Evolutionary conservation across 495 filamentous ascomycete species (phyloP).

Genomic region (Acidomyces sp.): DNA sequence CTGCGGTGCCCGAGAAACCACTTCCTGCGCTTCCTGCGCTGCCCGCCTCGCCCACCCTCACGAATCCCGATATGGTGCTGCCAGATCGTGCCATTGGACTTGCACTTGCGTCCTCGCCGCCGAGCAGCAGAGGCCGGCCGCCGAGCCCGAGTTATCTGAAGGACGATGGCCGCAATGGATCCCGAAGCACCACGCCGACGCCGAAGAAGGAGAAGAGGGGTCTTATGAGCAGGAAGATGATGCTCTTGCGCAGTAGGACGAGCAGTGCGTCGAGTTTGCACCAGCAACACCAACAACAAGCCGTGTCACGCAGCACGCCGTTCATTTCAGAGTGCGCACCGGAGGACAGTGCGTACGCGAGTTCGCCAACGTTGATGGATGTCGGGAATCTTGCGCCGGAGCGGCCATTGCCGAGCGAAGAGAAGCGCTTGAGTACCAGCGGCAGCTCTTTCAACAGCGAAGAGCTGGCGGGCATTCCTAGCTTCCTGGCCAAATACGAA

Average conservation of each 20-base stretch:
- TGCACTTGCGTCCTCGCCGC: slow-evolving; percentile 4
- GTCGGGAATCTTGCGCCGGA: slow-evolving; percentile 17
- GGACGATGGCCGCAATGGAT: neutral
- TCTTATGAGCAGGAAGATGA: slow-evolving; percentile 20
- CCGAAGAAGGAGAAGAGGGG: slow-evolving; percentile 20
- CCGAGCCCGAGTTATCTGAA: slow-evolving; percentile 16
- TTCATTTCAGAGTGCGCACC: neutral
- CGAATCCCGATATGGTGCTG: slow-evolving; percentile 90
- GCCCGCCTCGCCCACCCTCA: slow-evolving; percentile 70
- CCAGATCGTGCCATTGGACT: slow-evolving; percentile 37
- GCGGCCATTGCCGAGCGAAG: neutral
- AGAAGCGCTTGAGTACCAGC: slow-evolving; percentile 5
- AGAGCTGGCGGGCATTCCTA: slow-evolving; percentile 10
- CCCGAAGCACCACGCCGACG: neutral
- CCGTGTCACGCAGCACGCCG: slow-evolving; percentile 1
- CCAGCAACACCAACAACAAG: neutral
- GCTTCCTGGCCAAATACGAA: slow-evolving; percentile 16
- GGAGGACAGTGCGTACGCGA: slow-evolving; percentile 2
- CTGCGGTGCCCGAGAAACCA: no score
- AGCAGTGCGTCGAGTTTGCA: slow-evolving; percentile 7
- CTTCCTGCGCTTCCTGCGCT: no score
- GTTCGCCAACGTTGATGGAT: slow-evolving; percentile 15
- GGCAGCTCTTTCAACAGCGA: slow-evolving; percentile 16
- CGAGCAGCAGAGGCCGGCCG: slow-evolving; percentile 2
- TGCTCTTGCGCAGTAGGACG: slow-evolving; percentile 20